phyloP scores from a whole-genome alignment of 805 yeast genomes.

The Blastobotrys muscicola region DNA sequence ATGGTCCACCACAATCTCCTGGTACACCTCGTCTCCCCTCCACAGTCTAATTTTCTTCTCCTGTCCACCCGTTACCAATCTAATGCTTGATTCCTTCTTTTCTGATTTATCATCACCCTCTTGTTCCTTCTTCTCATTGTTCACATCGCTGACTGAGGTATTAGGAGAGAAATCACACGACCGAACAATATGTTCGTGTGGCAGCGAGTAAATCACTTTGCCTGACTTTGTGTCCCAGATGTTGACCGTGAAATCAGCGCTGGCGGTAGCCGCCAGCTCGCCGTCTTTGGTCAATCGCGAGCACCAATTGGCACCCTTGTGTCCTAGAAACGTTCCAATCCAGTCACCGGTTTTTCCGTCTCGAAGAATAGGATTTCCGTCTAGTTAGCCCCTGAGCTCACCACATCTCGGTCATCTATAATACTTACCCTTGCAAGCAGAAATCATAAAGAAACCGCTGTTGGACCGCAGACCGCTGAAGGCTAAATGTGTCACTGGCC shows the following conservation, averaged over 20 bases:
- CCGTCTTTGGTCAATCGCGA: constrained; percentile 20
- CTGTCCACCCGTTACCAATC: constrained; percentile 22
- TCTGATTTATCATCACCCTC: no score
- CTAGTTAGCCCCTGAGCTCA: constrained; percentile 10
- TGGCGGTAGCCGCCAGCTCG: constrained; percentile 21
- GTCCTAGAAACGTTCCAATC: constrained; percentile 29
- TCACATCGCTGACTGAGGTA: neutral
- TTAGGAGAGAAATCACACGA: constrained; percentile 14
- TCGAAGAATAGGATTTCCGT: constrained; percentile 28
- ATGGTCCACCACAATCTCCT: constrained; percentile 6
- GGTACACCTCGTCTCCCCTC: constrained; percentile 2
- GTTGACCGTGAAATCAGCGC: constrained; percentile 27
- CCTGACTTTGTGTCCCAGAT: constrained; percentile 20
- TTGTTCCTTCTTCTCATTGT: neutral
- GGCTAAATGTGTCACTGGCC: constrained; percentile 27
- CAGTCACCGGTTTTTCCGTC: constrained; percentile 30
- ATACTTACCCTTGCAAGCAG: constrained; percentile 27
- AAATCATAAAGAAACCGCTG: constrained; percentile 18
- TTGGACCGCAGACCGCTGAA: constrained; percentile 13
- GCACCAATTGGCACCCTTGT: constrained; percentile 29
- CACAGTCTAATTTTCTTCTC: constrained; percentile 20
- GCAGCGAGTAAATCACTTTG: constrained; percentile 9
- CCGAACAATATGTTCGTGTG: constrained; percentile 19
- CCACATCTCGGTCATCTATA: neutral
- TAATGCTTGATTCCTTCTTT: constrained; percentile 1